Evolutionary conservation across 108 stramenopile genomes (phyloP).

Genomic region (Aurantiochytrium sp.): DNA sequence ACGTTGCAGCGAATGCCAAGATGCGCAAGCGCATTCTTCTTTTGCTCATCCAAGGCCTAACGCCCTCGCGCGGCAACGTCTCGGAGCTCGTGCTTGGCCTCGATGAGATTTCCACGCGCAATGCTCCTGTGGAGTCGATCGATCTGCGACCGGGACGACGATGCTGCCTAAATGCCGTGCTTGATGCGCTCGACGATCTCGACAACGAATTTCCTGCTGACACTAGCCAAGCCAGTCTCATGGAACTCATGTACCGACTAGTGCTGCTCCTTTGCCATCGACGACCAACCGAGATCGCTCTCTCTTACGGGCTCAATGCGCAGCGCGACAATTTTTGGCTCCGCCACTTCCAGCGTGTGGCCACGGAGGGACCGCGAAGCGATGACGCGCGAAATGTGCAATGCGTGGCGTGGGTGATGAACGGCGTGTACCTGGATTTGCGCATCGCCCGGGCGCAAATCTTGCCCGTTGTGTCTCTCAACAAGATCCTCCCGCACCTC

Average conservation of each 20-base stretch:
- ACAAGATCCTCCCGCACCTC: neutral
- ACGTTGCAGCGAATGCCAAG: neutral
- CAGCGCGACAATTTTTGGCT: neutral
- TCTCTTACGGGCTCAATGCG: neutral
- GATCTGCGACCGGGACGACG: neutral
- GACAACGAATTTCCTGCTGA: neutral
- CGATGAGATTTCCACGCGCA: neutral
- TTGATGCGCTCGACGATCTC: neutral
- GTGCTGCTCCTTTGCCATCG: neutral
- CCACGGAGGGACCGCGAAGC: neutral
- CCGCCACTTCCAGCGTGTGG: neutral
- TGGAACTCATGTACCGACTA: neutral
- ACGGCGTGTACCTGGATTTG: neutral
- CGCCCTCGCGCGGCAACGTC: neutral
- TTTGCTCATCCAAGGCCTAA: neutral
- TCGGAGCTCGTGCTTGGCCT: constrained; percentile 13
- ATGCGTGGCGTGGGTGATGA: neutral
- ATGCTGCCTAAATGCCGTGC: neutral
- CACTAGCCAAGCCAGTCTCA: neutral
- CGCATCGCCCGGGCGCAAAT: neutral
- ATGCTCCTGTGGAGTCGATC: neutral
- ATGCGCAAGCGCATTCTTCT: neutral
- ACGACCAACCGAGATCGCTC: neutral
- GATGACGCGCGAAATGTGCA: neutral
- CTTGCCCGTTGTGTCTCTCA: neutral